Evolutionary conservation across 768 basidiomycete genomes (phyloP).

Genomic region (Baorangia bicolor): DNA sequence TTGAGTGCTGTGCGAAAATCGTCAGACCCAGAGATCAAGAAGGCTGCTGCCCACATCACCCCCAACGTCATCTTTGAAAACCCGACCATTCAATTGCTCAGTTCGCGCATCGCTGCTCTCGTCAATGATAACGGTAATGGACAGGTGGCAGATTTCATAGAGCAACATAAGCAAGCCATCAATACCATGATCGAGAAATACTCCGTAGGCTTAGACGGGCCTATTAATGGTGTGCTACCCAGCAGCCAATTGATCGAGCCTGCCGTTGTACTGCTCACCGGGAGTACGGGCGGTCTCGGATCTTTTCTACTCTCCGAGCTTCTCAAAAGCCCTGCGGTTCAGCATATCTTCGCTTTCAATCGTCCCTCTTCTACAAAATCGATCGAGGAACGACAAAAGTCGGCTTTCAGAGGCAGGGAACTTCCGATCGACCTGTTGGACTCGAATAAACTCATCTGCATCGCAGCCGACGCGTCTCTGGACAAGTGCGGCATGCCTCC

Average conservation of each 20-base stretch:
- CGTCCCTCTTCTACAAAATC: slow-evolving; percentile 20
- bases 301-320: slow-evolving; percentile 35
- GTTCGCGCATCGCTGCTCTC: slow-evolving; percentile 20
- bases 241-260: slow-evolving; percentile 2
- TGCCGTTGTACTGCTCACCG: slow-evolving; percentile 38
- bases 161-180: slow-evolving; percentile 26
- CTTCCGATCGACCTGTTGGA: slow-evolving; percentile 28
- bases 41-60: slow-evolving; percentile 26
- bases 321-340: slow-evolving; percentile 21
- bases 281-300: slow-evolving; percentile 42
- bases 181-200: slow-evolving; percentile 43
- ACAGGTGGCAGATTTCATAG: background rate
- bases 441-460: slow-evolving; percentile 33
- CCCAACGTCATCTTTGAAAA: slow-evolving; percentile 37
- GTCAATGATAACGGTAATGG: background rate
- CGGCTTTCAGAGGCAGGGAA: slow-evolving; percentile 31
- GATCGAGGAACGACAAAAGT: slow-evolving; percentile 28
- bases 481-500: slow-evolving; percentile 31
- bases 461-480: slow-evolving; percentile 34
- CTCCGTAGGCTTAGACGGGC: slow-evolving; percentile 17
- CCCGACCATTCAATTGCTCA: slow-evolving; percentile 40
- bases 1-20: slow-evolving; percentile 32
- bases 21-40: slow-evolving; percentile 25
- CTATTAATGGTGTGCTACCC: slow-evolving; percentile 8
- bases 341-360: slow-evolving; percentile 35